Conservation (phyloP, 1,139 yeast genomes). For the Blastobotrys raffinosifermentans region DNA sequence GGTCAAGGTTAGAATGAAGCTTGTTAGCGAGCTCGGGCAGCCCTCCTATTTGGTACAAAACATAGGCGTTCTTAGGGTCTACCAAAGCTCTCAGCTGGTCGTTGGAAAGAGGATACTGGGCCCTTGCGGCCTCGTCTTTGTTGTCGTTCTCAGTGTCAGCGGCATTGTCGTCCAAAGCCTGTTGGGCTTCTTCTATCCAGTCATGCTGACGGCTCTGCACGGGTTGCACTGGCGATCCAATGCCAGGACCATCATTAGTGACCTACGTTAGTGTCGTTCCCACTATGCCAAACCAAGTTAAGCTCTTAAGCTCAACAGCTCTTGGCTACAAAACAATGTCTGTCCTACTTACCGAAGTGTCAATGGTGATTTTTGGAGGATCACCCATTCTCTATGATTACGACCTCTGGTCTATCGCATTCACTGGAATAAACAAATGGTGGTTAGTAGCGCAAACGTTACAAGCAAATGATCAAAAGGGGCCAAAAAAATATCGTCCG, state of each 20-base stretch:
- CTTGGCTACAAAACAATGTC: too few relatives aligned
- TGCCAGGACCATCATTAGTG: too few relatives aligned
- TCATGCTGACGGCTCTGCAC: neutral
- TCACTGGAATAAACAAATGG: slow-evolving; percentile 3
- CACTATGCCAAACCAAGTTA: too few relatives aligned
- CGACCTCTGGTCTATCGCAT: too few relatives aligned
- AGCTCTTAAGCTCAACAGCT: too few relatives aligned
- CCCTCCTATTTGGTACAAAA: slow-evolving; percentile 29
- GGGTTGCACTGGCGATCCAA: neutral
- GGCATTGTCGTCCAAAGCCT: too few relatives aligned
- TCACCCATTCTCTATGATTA: slow-evolving; percentile 10
- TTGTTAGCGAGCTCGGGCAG: slow-evolving; percentile 27
- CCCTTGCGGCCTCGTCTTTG: slow-evolving; percentile 1
- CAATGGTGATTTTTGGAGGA: slow-evolving; percentile 22
- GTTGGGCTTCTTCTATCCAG: too few relatives aligned
- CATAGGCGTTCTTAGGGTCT: slow-evolving; percentile 38
- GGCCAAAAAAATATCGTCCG: too few relatives aligned
- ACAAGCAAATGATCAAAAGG: too few relatives aligned
- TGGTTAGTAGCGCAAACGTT: neutral
- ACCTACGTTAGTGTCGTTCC: too few relatives aligned
- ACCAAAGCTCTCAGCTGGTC: slow-evolving; percentile 33
- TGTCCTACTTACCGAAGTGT: slow-evolving; percentile 17
- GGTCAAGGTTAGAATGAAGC: slow-evolving; percentile 28
- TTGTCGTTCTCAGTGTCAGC: slow-evolving; percentile 2
- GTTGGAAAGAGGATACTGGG: slow-evolving; percentile 23